Percentiles rank a stretch among this genome's conserved stretches.
These are phyloP conservation scores for Trichophyton verrucosum DNA, from an alignment of 2,329 filamentous ascomycete genomes.

Conservation along the genomic window DNA sequence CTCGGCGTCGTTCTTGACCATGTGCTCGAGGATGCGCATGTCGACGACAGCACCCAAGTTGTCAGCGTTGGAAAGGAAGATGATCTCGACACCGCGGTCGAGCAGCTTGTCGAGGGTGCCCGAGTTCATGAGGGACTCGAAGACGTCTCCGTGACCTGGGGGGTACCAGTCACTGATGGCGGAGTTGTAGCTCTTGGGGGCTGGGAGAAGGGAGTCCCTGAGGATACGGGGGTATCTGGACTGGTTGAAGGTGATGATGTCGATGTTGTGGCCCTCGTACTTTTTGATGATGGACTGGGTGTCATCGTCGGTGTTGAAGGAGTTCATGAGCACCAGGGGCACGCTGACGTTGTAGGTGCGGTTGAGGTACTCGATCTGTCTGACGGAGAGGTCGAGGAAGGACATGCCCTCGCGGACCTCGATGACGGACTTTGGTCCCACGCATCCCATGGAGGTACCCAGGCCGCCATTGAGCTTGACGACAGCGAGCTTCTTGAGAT, in stretches of 20 bases:
- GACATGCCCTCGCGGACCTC: conserved; percentile 99
- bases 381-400: conserved; percentile 95
- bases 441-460: conserved; percentile 98
- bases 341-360: conserved; percentile 95
- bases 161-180: conserved; percentile 96
- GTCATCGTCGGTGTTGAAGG: conserved; percentile 98
- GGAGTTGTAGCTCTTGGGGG: conserved; percentile 78
- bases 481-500: conserved; percentile 93
- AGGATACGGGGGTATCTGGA: conserved; percentile 94
- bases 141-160: conserved; percentile 97
- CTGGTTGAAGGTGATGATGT: conserved; percentile 99
- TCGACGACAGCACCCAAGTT: conserved; percentile 97
- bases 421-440: conserved; percentile 98
- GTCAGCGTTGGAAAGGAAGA: conserved; percentile 98
- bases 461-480: conserved; percentile 99
- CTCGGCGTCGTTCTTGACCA: conserved; percentile 92
- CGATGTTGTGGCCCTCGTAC: conserved; percentile 99
- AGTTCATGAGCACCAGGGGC: conserved; percentile 99
- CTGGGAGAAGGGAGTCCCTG: conserved; percentile 95
- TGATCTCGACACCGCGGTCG: conserved; percentile 86
- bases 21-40: conserved; percentile 96
- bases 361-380: conserved; percentile 98
- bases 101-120: conserved; percentile 94
- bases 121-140: conserved; percentile 99
- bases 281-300: conserved; percentile 99